Conservation (phyloP, 2,329 filamentous ascomycete species). For the Ambrosiella beaveri region DNA sequence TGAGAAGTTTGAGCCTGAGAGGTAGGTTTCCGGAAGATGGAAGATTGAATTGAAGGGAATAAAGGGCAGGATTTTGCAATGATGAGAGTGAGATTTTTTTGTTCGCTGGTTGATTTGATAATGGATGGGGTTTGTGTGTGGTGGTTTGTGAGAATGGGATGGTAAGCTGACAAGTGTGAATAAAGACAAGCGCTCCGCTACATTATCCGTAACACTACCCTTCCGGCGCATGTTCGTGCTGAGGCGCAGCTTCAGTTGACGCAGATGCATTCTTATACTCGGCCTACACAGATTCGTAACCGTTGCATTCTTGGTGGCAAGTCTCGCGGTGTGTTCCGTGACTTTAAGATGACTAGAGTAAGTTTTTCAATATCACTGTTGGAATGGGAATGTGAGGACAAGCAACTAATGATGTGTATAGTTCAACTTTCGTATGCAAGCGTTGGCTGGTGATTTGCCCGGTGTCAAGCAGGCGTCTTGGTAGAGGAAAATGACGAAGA, state of each 20-base stretch:
- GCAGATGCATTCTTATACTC: constrained; percentile 92
- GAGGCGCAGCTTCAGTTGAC: constrained; percentile 85
- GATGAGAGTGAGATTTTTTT: background rate
- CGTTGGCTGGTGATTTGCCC: constrained; percentile 66
- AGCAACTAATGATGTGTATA: constrained; percentile 21
- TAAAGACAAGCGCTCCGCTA: constrained; percentile 78
- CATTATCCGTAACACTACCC: constrained; percentile 79
- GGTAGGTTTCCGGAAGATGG: constrained; percentile 32
- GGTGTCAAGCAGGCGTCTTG: constrained; percentile 94
- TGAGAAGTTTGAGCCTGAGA: constrained; percentile 69
- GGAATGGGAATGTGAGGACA: background rate
- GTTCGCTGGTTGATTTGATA: background rate
- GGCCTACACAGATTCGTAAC: constrained; percentile 85
- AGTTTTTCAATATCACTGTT: constrained; percentile 21
- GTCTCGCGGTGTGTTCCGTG: constrained; percentile 73
- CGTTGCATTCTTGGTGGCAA: constrained; percentile 86
- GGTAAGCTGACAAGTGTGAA: background rate
- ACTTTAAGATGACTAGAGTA: constrained; percentile 85
- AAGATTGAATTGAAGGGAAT: background rate
- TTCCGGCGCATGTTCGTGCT: constrained; percentile 65
- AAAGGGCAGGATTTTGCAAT: background rate
- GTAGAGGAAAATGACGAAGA: constrained; percentile 34
- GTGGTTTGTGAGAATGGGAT: background rate
- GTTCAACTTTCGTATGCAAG: constrained; percentile 88
- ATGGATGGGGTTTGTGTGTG: background rate